Evolutionary conservation across 2,329 filamentous ascomycete genomes (phyloP), one percentile per base, ranked within the genome.

Genomic region (Penicillium janthinellum): DNA sequence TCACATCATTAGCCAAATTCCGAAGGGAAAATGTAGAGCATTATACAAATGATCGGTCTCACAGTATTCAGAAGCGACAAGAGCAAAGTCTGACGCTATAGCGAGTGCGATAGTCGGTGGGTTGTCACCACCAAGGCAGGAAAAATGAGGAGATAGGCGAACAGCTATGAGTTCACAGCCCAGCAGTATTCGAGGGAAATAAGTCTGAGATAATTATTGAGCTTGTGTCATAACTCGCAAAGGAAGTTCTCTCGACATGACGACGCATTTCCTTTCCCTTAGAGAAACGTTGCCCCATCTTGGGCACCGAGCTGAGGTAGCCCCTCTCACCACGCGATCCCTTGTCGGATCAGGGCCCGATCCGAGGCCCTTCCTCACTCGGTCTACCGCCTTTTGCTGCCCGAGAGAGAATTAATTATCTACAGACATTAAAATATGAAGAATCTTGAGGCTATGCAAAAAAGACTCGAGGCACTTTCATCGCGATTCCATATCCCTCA

Each of bases 181-280:
- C 22, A 48, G 25, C 44, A 10, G 44, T 48, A 48, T 48, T 48
- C 44, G 44, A 15, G 44, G 11, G 28, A 48, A 20, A 22, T 48
- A 28, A 28, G 44, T 48, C 44, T 48, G 28, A 28, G 22, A 28
- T 22, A 20, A 28, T 48, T 48, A 48, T 48, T 48, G 44, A 25
- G 28, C 44, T 48, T 22, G 44, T 48, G 22, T 17, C 44, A 48
- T 28, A 48, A 28, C 22, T 48, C 44, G 20, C 17, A 28, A 48
- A 48, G 22, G 37, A 22, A 48, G 8, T 22, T 48, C 44, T 48
- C 44, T 44, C 28, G 44, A 48, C 44, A 48, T 48, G 44, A 48
- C 44, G 44, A 48, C 44, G 44, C 44, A 48, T 48, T 48, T 48
- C 17, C 44, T 48, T 48, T 48, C 31, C 44, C 44, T 48, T 20